Evolutionary conservation across 2,329 filamentous ascomycete genomes (phyloP), one percentile per base, ranked within the genome.

Genomic region (Aspergillus neoniger): DNA sequence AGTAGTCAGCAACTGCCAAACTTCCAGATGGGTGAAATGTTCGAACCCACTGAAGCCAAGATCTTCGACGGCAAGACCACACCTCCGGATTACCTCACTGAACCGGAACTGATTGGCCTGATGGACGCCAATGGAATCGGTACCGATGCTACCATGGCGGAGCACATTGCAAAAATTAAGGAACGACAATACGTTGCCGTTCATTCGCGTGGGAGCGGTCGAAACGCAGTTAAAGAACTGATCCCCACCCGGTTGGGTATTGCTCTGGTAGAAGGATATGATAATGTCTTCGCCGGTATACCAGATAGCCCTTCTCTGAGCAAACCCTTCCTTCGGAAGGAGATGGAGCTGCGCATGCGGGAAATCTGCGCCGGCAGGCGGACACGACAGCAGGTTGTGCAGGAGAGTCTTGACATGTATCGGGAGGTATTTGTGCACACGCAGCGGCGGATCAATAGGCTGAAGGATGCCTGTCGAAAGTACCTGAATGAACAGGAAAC

Each of bases 81-180:
- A 1, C 82, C 93, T 12, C 95, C 95, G 0, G 86, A 84, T 21
- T 97, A 96, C 73, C 83, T 99, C 30, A 98, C 95, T 0, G 95
- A 99, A 74, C 93, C 95, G 0, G 95, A 99, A 73, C 82, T 99
- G 25, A 96, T 99, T 72, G 90, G 90, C 3, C 84, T 99, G 10
- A 99, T 99, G 95, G 95, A 99, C 78, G 93, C 92, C 48, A 99
- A 99, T 73, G 95, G 95, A 2, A 99, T 99, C 65, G 95, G 95
- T 12, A 99, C 95, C 9, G 95, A 99, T 79, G 95, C 95, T 6
- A 99, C 95, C 1, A 99, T 99, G 95, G 95, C 95, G 0, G 95
- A 99, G 70, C 95, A 99, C 73, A 99, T 99, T 70, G 88, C 91
- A 61, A 99, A 94, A 77, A 96, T 99, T 69, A 92, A 98, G 76